Percentiles rank a stretch among this genome's conserved stretches.
Evolutionary conservation across 2,329 filamentous ascomycete genomes (phyloP).

Genomic region (Neodidymelliopsis sp.): DNA sequence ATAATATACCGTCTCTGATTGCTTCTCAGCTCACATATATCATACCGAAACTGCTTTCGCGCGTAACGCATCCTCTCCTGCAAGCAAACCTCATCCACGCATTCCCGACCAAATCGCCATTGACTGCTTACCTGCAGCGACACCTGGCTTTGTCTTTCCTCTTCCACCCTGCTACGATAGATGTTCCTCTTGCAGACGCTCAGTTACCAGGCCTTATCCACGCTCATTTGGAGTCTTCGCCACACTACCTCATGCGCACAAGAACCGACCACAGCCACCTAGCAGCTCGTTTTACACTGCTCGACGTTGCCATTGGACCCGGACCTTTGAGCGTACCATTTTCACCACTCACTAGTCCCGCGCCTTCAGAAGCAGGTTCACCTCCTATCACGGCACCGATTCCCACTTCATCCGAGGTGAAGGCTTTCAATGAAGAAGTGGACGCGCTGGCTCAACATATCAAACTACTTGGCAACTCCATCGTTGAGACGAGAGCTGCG

Average conservation of each 20-base stretch:
- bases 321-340: conserved; percentile 54
- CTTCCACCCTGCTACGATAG: conserved; percentile 51
- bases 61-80: conserved; percentile 58
- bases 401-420: conserved; percentile 45
- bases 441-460: conserved; percentile 66
- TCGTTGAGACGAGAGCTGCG: conserved; percentile 74
- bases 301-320: conserved; percentile 79
- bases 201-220: conserved; percentile 32
- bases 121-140: conserved; percentile 68
- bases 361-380: conserved; percentile 32
- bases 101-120: conserved; percentile 62
- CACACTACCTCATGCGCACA: conserved; percentile 61
- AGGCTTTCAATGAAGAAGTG: conserved; percentile 72
- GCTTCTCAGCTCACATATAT: conserved; percentile 35
- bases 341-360: conserved; percentile 37
- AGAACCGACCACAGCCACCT: conserved; percentile 74
- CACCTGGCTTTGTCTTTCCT: conserved; percentile 71
- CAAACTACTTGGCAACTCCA: conserved; percentile 63
- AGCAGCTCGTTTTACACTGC: conserved; percentile 68
- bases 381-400: conserved; percentile 17
- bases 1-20: conserved; percentile 32
- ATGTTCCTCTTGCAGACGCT: conserved; percentile 34
- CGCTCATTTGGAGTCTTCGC: conserved; percentile 38
- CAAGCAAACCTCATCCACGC: conserved; percentile 65
- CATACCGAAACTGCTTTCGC: conserved; percentile 36